These are phyloP conservation scores for Exsudoporus frostii DNA, from an alignment of 768 basidiomycete species.

Conservation along the genomic window DNA sequence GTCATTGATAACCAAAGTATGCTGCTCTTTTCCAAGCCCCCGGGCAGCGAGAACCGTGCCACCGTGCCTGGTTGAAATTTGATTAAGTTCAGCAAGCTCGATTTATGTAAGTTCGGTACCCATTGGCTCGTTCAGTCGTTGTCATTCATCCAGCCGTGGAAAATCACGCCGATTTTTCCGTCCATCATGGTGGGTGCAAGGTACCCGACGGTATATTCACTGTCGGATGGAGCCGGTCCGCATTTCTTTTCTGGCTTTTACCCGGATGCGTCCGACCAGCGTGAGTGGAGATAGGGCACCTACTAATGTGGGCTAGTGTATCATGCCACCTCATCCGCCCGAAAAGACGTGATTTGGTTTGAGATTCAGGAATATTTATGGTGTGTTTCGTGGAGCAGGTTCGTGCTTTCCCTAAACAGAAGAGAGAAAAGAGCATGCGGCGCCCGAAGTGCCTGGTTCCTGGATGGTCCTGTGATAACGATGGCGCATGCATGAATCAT, in stretches of 20 bases:
- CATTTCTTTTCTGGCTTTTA: conserved; percentile 1
- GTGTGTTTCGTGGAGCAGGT: conserved; percentile 13
- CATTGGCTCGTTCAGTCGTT: not conserved
- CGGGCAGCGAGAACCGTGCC: conserved; percentile 10
- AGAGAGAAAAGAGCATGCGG: conserved; percentile 10
- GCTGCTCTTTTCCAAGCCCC: not conserved
- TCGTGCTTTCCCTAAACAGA: conserved; percentile 14
- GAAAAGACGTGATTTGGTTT: conserved; percentile 9
- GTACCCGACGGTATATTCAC: not conserved
- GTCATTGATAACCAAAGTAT: conserved; percentile 5
- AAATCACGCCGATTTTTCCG: not conserved
- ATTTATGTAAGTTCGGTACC: not conserved
- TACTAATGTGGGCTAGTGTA: not conserved
- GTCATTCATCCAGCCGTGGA: not conserved
- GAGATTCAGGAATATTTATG: not conserved
- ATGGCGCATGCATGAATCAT: conserved; percentile 16
- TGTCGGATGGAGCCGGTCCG: not conserved
- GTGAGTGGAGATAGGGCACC: conserved; percentile 5
- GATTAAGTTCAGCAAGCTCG: not conserved
- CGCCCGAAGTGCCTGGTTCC: conserved; percentile 27
- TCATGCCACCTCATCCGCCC: not conserved
- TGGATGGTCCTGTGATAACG: conserved; percentile 19
- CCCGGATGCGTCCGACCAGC: no score
- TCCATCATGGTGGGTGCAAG: conserved; percentile 1
- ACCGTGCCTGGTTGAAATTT: not conserved